Evolutionary conservation across 2,329 filamentous ascomycete species (phyloP).

Genomic region (Ophiostoma fasciatum): DNA sequence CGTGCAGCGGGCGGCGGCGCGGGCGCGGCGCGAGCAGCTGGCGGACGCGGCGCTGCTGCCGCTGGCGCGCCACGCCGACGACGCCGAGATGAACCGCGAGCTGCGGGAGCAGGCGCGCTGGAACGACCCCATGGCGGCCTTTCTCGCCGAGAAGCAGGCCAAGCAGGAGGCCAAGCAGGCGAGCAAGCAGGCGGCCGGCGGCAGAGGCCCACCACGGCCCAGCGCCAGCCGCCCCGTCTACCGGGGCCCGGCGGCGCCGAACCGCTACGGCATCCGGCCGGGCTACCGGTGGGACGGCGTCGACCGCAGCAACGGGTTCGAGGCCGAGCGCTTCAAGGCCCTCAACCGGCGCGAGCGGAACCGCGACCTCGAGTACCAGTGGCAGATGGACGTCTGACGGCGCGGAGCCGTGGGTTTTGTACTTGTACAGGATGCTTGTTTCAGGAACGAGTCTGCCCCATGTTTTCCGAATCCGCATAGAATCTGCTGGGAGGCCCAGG

Average conservation of each 20-base stretch:
- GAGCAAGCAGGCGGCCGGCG: conserved; percentile 15
- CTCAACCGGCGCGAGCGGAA: conserved; percentile 63
- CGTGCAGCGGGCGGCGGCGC: conserved; percentile 59
- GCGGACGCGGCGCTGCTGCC: conserved; percentile 72
- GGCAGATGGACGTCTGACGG: conserved; percentile 65
- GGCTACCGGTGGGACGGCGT: conserved; percentile 96
- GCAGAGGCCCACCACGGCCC: too few species aligned
- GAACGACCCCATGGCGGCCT: conserved; percentile 86
- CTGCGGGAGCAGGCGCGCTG: conserved; percentile 63
- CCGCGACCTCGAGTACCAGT: conserved; percentile 73
- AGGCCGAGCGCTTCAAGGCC: conserved; percentile 82
- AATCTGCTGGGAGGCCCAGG: too few species aligned
- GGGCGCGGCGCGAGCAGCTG: conserved; percentile 49
- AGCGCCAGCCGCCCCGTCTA: conserved; percentile 49
- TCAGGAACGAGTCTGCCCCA: too few species aligned
- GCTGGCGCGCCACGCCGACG: conserved; percentile 67
- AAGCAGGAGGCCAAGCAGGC: conserved; percentile 13
- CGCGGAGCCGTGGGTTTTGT: too few species aligned
- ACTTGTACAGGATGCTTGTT: too few species aligned
- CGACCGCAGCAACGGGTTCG: conserved; percentile 84
- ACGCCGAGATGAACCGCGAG: conserved; percentile 73
- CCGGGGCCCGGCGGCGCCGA: conserved; percentile 66
- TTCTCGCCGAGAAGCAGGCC: conserved; percentile 40
- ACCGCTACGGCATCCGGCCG: conserved; percentile 84
- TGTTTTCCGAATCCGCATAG: too few species aligned